A percentile compares a stretch with the other conserved stretches of the same genome.
phyloP scores from a whole-genome alignment of 768 basidiomycete species.

The Calvatia gigantea region DNA sequence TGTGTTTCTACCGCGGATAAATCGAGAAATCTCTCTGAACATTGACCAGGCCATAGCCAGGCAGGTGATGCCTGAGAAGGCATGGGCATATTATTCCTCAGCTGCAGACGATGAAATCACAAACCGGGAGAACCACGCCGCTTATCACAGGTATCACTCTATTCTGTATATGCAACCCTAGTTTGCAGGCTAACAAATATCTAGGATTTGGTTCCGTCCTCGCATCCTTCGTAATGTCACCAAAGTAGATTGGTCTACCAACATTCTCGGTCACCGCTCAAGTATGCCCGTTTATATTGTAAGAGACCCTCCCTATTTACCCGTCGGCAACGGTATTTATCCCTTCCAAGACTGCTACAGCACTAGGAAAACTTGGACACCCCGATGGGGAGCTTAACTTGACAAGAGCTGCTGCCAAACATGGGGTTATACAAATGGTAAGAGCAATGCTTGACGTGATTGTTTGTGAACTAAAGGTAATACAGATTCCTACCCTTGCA shows the following conservation, averaged over 20 bases:
- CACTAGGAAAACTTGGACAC: constrained; percentile 93
- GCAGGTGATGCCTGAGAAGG: constrained; percentile 76
- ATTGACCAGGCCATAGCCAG: constrained; percentile 70
- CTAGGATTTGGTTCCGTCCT: constrained; percentile 87
- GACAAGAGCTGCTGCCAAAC: constrained; percentile 84
- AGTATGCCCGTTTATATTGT: constrained; percentile 68
- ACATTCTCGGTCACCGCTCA: constrained; percentile 71
- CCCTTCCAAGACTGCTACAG: constrained; percentile 60
- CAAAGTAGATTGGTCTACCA: constrained; percentile 81
- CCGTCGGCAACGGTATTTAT: background rate
- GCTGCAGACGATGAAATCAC: constrained; percentile 96
- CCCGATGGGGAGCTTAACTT: constrained; percentile 92
- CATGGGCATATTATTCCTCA: constrained; percentile 97
- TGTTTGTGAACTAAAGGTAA: background rate
- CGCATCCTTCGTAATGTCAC: constrained; percentile 82
- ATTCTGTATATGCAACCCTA: background rate
- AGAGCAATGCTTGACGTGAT: background rate
- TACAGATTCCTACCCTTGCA: constrained; percentile 89
- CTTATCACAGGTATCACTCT: constrained; percentile 72
- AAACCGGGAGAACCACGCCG: constrained; percentile 82
- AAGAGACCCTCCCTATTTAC: constrained; percentile 14
- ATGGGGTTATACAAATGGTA: constrained; percentile 48
- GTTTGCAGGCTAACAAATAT: constrained; percentile 8
- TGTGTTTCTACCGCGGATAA: constrained; percentile 21
- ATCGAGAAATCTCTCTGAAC: background rate